Evolutionary conservation across 1,284 basidiomycete species (phyloP), one percentile per base, ranked within the genome.

Genomic region (Paramarasmius palmivorus): DNA sequence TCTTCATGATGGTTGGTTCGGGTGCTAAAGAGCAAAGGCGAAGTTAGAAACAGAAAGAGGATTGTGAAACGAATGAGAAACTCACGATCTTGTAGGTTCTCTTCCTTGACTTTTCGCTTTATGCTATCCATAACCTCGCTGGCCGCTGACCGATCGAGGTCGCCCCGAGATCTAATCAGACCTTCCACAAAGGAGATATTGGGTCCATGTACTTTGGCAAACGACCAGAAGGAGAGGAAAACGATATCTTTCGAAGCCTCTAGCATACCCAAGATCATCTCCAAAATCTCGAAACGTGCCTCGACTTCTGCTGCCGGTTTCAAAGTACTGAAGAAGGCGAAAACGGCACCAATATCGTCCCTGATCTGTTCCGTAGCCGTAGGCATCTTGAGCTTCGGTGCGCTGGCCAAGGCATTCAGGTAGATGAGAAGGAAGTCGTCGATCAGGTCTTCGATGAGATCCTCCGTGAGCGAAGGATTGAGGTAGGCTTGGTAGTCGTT

Each of bases 121-220:
- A 98, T 81, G 54, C 88, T 93, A 32, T 98, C 96, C 92, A 98
- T 97, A 48, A 97, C 88, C 52, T 97, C 93, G 61, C 75, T 88
- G n/a, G 90, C 90, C 10, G 86, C 84, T 1, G 88, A 83, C 36
- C 93, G 84, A 71, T 98, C 95, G 52, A 98, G 75, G 71, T 99
- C 95, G 59, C 92, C 91, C 46, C 97, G 80, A 6, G 91, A 88
- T 66, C 88, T 92, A 82, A 98, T 90, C 45, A 98, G 63, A 3
- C 87, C 82, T 68, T 99, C 95, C 23, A 97, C 88, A 65, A 98
- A 99, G 2, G 84, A 78, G 32, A 98, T 79, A 62, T 96, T 95
- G 12, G 96, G 93, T 2, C 97, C 96, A 68, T 98, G 92, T 15
- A 90, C 83, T 65, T 95, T 93, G n/a, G 95, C 96, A 70, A 99